Conservation (phyloP, 768 basidiomycete genomes). For the Aureoboletus auriporus region DNA sequence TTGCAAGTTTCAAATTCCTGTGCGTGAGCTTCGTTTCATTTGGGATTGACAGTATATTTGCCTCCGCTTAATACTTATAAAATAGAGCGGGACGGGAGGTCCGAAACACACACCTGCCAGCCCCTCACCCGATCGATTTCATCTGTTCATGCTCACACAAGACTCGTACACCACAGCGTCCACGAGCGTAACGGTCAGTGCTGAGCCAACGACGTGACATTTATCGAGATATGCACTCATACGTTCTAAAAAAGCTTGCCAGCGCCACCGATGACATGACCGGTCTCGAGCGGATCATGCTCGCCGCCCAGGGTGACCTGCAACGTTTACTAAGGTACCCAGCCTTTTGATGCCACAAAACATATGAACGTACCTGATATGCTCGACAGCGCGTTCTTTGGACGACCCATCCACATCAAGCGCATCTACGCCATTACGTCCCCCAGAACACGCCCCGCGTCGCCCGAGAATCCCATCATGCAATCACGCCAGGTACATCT, state of each 20-base stretch:
- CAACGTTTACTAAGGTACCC: conserved; percentile 67
- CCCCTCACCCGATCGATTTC: too few relatives aligned
- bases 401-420: conserved; percentile 54
- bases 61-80: too few relatives aligned
- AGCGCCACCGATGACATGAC: conserved; percentile 30
- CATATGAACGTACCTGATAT: background rate
- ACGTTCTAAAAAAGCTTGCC: conserved; percentile 14
- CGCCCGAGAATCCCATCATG: conserved; percentile 47
- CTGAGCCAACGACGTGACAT: background rate
- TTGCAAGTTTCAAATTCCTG: too few relatives aligned
- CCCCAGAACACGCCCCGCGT: conserved; percentile 33
- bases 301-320: conserved; percentile 67
- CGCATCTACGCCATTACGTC: conserved; percentile 51
- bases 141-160: conserved; percentile 17
- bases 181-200: conserved; percentile 23
- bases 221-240: conserved; percentile 2
- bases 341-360: background rate
- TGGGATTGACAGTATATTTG: too few relatives aligned
- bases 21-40: too few relatives aligned
- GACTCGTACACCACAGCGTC: conserved; percentile 22
- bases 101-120: too few relatives aligned
- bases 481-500: conserved; percentile 67
- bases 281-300: conserved; percentile 63
- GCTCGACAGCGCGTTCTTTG: conserved; percentile 58
- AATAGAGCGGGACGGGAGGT: too few relatives aligned